Base-by-base conservation (phyloP, 2,329 filamentous ascomycete genomes). In the Cryphonectria japonica region DNA sequence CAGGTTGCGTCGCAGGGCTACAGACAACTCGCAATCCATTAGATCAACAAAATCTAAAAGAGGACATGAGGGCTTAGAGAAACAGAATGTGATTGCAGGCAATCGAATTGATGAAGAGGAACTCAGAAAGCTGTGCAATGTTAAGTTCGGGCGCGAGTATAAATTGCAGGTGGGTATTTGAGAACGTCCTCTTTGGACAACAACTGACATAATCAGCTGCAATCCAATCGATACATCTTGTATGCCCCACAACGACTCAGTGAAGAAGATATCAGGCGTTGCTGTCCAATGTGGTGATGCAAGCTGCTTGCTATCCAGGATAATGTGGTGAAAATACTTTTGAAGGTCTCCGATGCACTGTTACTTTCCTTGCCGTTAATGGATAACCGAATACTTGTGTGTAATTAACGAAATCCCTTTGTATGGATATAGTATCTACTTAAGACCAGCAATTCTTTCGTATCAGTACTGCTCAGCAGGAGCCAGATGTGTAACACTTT, bases 11-110 rank as follows among this genome's bases (percentile, higher is more conserved):
- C 54, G n/a, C n/a, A n/a, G 54, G n/a, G 32, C 54, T 59, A 59
- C 22, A 9, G 54, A 26, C n/a, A n/a, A 59, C 16, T 59, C 54
- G 29, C 54, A 4, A 13, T 59, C 54, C 29, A 59, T 16, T 13
- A 29, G 8, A 32, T 59, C 54, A 59, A 32, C 54, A 26, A 26
- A 1, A 14, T 2, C n/a, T 9, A 32, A 7, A 29, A 6, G 2
- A 59, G 34, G 34, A 6, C 4, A 59, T 16, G 29, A 59, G n/a
- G 54, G n/a, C 54, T 50, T 50, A 14, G 5, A 5, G 43, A 50
- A 22, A 50, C 54, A 59, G 54, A 59, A 59, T 29, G 54, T 59
- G n/a, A 59, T 59, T 32, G 54, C 54, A 16, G 54, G 54, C 54
- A 2, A n/a, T 32, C n/a, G 54, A 4, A 11, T 59, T 3, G 14